These are phyloP conservation scores for Stachybotrys chartarum DNA, from an alignment of 2,329 filamentous ascomycete genomes.

Conservation along the genomic window DNA sequence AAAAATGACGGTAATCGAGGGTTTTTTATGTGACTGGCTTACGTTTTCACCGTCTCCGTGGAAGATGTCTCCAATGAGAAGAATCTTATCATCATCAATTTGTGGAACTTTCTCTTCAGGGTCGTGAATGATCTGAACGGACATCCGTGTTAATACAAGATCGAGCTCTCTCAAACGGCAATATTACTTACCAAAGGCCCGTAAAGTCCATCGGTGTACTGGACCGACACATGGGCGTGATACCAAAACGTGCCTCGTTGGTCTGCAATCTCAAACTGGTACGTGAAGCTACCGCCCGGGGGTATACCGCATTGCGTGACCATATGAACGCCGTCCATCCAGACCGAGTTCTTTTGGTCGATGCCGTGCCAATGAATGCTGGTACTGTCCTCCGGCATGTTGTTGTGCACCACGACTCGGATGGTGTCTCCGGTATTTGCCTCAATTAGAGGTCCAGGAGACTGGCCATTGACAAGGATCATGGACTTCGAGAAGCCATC, in stretches of 20 bases:
- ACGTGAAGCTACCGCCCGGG: slow-evolving; percentile 42
- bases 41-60: slow-evolving; percentile 26
- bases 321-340: slow-evolving; percentile 37
- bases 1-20: background rate
- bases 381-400: slow-evolving; percentile 38
- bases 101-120: slow-evolving; percentile 24
- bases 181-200: slow-evolving; percentile 6
- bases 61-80: slow-evolving; percentile 30
- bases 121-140: slow-evolving; percentile 26
- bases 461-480: slow-evolving; percentile 54
- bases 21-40: slow-evolving; percentile 1
- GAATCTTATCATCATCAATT: slow-evolving; percentile 26
- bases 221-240: slow-evolving; percentile 12
- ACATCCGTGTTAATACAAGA: background rate
- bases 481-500: slow-evolving; percentile 25
- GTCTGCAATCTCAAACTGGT: slow-evolving; percentile 24
- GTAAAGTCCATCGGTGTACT: slow-evolving; percentile 50
- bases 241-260: slow-evolving; percentile 7
- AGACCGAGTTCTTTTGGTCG: slow-evolving; percentile 30
- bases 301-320: slow-evolving; percentile 54
- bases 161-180: background rate
- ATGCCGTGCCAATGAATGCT: slow-evolving; percentile 40
- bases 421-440: slow-evolving; percentile 50
- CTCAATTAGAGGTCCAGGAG: slow-evolving; percentile 54
- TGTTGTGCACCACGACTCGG: slow-evolving; percentile 58